Base-by-base conservation (phyloP, 805 yeast genomes). In the Zygosaccharomyces gambellarensis region DNA sequence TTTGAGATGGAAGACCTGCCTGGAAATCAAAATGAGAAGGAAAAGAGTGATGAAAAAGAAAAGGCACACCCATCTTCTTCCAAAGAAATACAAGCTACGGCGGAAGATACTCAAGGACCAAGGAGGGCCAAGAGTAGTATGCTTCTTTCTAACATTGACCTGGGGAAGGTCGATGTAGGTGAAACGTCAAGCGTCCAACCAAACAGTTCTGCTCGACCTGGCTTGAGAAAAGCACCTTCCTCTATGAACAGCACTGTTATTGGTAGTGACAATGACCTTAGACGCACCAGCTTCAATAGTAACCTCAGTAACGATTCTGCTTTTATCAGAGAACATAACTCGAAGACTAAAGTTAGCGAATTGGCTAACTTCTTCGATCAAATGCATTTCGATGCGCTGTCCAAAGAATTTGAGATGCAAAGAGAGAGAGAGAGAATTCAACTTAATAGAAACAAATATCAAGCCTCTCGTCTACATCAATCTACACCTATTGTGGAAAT, bases 401-500 rank as follows among this genome's bases (percentile, higher is more conserved):
- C 97, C 0, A 75, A 76, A 57, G 97, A 94, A 63, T 90, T 92
- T 63, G 95, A 87, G 61, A 75, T 81, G 55, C 96, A 90, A 61
- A 80, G 98, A 61, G 95, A 88, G 55, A 70, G 75, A 40, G 96
- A 92, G 62, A 77, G 89, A 51, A 71, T 77, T 49, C 82, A 84
- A 52, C 62, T 87, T 39, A 74, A 80, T 39, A 74, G 70, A 54
- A 76, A 81, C 56, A 78, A 83, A 57, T 80, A 81, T 62, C 74
- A 82, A 52, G 88, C 92, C 0, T 71, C 75, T 11, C 90, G 94
- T 5, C 79, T 88, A 45, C 80, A 82, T 22, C 78, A 82, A 1
- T 82, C 94, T 1, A 83, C 79, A 51, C 98, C 99, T 0, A 85
- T 88, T 48, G 97, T 90, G 21, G 97, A 90, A 58, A 85, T 94